phyloP scores from a whole-genome alignment of 148 eudicot genomes.

The Agrostemma githago region DNA sequence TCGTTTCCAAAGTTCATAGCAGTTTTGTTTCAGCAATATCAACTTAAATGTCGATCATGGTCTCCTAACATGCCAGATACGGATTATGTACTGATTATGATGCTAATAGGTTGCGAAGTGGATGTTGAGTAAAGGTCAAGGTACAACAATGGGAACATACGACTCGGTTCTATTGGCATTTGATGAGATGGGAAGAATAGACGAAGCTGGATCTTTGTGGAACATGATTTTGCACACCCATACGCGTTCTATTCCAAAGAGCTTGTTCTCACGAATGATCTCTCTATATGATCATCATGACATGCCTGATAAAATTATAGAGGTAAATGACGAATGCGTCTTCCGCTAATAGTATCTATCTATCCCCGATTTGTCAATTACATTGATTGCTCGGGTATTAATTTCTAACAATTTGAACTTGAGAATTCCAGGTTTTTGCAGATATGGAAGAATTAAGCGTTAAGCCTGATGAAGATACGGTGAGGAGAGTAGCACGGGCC shows the following conservation, averaged over 20 bases:
- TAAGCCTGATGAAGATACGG: conserved; percentile 86
- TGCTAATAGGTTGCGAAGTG: conserved; percentile 74
- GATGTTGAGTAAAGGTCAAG: conserved; percentile 98
- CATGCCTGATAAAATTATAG: conserved; percentile 56
- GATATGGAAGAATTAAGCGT: conserved; percentile 96
- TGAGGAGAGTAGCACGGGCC: conserved; percentile 64
- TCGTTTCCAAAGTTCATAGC: not conserved
- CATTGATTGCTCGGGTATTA: not conserved
- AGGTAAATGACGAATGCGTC: conserved; percentile 42
- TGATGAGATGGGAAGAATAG: conserved; percentile 63
- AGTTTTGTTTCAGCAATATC: not conserved
- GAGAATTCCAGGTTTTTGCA: conserved; percentile 62
- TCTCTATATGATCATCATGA: conserved; percentile 78
- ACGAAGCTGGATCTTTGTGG: conserved; percentile 91
- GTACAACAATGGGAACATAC: conserved; percentile 89
- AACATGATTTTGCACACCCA: conserved; percentile 82
- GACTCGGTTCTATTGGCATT: conserved; percentile 69
- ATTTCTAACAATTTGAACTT: conserved; percentile 13
- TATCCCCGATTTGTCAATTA: not conserved
- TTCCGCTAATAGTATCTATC: not conserved
- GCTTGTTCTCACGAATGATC: conserved; percentile 79
- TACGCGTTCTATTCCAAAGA: conserved; percentile 69
- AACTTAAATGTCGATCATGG: not conserved
- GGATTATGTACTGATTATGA: conserved; percentile 4
- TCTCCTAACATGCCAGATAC: not conserved